A percentile compares a stretch with the other conserved stretches of the same genome.
phyloP scores from a whole-genome alignment of 192 early-diverging fungal genomes.

The Spizellomyces sp. region DNA sequence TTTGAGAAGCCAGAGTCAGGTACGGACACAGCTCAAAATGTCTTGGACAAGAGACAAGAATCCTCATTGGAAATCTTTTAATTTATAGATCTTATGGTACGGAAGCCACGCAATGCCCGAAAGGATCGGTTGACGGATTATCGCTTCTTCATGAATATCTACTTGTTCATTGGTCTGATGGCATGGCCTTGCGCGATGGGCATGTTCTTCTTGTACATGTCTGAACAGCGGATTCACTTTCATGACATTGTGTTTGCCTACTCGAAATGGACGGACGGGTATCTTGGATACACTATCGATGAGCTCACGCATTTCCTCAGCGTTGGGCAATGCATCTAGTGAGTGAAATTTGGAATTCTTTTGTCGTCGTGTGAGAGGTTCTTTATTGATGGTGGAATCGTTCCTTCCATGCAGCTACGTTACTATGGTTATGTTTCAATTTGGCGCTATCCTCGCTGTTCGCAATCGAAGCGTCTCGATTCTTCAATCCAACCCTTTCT shows the following conservation, averaged over 20 bases:
- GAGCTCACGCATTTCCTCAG: constrained; percentile 51
- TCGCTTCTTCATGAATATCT: constrained; percentile 72
- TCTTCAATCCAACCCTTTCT: constrained; percentile 64
- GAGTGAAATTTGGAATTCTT: not conserved
- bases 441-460: constrained; percentile 58
- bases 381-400: not conserved
- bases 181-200: constrained; percentile 66
- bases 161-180: constrained; percentile 75
- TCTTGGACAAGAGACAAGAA: constrained; percentile 43
- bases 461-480: constrained; percentile 62
- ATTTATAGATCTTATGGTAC: constrained; percentile 62
- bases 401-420: constrained; percentile 32
- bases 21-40: too few species aligned
- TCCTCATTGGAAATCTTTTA: too few species aligned
- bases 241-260: constrained; percentile 62
- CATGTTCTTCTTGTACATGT: constrained; percentile 75
- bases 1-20: constrained; percentile 49
- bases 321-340: constrained; percentile 66
- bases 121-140: constrained; percentile 67
- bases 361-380: not conserved
- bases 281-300: constrained; percentile 45
- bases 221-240: constrained; percentile 15
- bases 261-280: constrained; percentile 59
- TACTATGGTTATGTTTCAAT: constrained; percentile 62
- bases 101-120: constrained; percentile 70